These are phyloP conservation scores for Fusarium odoratissimum DNA, from an alignment of 2,329 filamentous ascomycete genomes.

Conservation along the genomic window DNA sequence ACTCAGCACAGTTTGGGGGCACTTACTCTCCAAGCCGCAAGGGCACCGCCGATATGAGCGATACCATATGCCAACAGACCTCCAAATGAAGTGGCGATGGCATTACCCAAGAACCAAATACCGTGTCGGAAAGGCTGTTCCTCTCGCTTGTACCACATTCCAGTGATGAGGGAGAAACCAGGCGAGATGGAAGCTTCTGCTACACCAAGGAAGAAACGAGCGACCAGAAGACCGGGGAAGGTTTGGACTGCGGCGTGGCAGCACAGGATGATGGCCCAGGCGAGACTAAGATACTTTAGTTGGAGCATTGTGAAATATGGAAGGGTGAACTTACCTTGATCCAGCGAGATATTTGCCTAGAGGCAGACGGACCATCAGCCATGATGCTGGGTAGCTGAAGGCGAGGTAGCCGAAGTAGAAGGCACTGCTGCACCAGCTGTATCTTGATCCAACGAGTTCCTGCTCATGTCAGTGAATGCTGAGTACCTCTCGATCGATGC, in stretches of 20 bases:
- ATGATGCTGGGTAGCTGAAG: conserved; percentile 42
- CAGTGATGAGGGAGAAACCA: conserved; percentile 38
- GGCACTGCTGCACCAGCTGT: conserved; percentile 39
- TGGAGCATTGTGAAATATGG: fast-evolving
- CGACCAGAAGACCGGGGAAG: conserved; percentile 30
- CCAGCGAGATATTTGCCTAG: conserved; percentile 36
- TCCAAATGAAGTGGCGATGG: conserved; percentile 37
- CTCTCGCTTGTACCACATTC: conserved; percentile 42
- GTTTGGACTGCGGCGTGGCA: conserved; percentile 37
- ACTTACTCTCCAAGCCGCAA: conserved; percentile 35
- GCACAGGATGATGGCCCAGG: conserved; percentile 30
- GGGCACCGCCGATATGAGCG: conserved; percentile 27
- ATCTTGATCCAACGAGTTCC: conserved; percentile 30
- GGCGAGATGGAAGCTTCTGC: conserved; percentile 42
- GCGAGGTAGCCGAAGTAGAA: conserved; percentile 42
- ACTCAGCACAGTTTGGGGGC: fast-evolving
- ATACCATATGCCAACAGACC: conserved; percentile 39
- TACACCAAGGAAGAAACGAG: conserved; percentile 38
- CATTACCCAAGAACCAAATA: conserved; percentile 40
- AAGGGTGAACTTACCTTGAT: conserved; percentile 11
- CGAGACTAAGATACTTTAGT: conserved; percentile 13
- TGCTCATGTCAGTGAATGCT: background rate
- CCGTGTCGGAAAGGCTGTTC: conserved; percentile 41
- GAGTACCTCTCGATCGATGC: fast-evolving
- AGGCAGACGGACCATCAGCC: conserved; percentile 38